Evolutionary conservation across 2,329 filamentous ascomycete genomes (phyloP).

Genomic region (Penicillium sp.): DNA sequence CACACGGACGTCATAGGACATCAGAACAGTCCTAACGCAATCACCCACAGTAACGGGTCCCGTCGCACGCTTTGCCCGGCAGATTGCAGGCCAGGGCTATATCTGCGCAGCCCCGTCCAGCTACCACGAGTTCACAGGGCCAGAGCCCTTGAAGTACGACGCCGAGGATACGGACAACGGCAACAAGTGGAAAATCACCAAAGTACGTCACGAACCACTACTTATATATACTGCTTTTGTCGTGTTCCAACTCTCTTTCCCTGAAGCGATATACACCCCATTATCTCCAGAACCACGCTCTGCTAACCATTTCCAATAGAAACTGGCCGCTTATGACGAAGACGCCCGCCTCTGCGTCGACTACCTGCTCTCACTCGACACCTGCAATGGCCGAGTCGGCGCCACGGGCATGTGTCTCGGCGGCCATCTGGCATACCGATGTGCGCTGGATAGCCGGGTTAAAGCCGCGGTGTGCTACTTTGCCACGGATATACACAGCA

Average conservation of each 20-base stretch:
- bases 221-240: too few relatives aligned
- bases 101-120: constrained; percentile 86
- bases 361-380: constrained; percentile 64
- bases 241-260: neutral
- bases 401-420: constrained; percentile 89
- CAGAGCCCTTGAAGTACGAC: constrained; percentile 79
- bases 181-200: constrained; percentile 79
- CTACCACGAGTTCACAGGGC: constrained; percentile 89
- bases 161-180: constrained; percentile 80
- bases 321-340: constrained; percentile 78
- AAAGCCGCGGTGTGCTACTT: constrained; percentile 81
- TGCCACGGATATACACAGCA: constrained; percentile 81
- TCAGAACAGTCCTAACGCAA: neutral
- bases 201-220: constrained; percentile 47
- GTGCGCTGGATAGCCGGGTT: constrained; percentile 70
- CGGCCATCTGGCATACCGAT: constrained; percentile 74
- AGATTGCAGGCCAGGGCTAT: constrained; percentile 89
- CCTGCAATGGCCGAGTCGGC: constrained; percentile 76
- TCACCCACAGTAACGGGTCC: constrained; percentile 70
- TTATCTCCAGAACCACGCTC: neutral
- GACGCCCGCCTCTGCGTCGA: constrained; percentile 66
- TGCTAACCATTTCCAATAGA: constrained; percentile 46
- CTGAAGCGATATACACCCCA: neutral
- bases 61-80: constrained; percentile 80
- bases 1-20: neutral